Evolutionary conservation across 2,329 filamentous ascomycete species (phyloP).

Genomic region (Fusarium caatingaense): DNA sequence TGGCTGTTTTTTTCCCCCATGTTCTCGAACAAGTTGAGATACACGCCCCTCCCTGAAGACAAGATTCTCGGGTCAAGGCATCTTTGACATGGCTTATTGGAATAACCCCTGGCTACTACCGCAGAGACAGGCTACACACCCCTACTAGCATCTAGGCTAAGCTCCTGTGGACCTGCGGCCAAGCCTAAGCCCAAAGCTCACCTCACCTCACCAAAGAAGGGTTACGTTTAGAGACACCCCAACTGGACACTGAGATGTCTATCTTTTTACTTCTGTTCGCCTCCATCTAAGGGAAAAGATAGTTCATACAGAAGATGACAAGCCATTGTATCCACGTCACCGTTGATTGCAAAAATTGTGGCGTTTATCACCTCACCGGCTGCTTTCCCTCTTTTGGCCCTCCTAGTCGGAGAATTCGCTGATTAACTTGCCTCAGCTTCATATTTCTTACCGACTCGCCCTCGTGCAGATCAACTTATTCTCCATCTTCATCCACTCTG

Average conservation of each 20-base stretch:
- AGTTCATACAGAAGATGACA: constrained; percentile 7
- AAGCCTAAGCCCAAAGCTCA: constrained; percentile 22
- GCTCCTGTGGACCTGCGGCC: constrained; percentile 15
- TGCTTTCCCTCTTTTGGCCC: constrained; percentile 27
- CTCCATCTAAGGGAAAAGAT: constrained; percentile 14
- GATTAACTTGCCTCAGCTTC: constrained; percentile 12
- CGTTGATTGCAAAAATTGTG: constrained; percentile 44
- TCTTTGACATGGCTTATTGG: constrained; percentile 32
- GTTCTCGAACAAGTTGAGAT: constrained; percentile 15
- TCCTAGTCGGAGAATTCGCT: constrained; percentile 30
- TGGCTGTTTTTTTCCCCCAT: constrained; percentile 2
- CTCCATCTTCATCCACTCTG: constrained; percentile 26
- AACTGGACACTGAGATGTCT: neutral
- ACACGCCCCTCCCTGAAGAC: constrained; percentile 12
- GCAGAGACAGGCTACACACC: constrained; percentile 4
- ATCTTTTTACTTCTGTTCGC: neutral
- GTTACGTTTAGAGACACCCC: constrained; percentile 15
- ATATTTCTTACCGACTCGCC: constrained; percentile 25
- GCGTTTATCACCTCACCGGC: constrained; percentile 45
- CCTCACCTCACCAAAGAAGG: constrained; percentile 11
- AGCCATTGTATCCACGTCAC: constrained; percentile 31
- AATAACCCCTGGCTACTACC: constrained; percentile 35
- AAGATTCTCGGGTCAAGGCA: constrained; percentile 25
- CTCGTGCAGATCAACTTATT: constrained; percentile 31
- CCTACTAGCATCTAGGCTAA: constrained; percentile 17